phyloP scores from a whole-genome alignment of 306 rosid species.

The Dalbergia oliveri region DNA sequence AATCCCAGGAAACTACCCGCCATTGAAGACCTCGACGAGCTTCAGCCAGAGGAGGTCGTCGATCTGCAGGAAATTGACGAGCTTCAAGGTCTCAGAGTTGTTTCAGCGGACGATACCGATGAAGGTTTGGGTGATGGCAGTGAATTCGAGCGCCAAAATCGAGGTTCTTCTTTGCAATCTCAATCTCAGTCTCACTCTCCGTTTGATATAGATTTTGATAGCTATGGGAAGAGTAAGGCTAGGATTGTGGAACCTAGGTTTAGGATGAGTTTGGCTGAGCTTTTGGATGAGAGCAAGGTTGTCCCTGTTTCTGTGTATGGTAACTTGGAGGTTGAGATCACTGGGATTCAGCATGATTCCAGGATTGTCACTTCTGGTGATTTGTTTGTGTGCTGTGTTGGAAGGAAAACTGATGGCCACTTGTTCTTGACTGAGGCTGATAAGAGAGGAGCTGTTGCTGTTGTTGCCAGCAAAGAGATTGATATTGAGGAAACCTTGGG shows the following conservation, averaged over 20 bases:
- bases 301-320: conserved; percentile 91
- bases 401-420: conserved; percentile 70
- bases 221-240: conserved; percentile 71
- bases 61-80: conserved; percentile 84
- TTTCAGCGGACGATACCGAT: conserved; percentile 51
- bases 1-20: conserved; percentile 67
- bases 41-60: conserved; percentile 76
- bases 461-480: conserved; percentile 92
- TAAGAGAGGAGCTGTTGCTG: conserved; percentile 94
- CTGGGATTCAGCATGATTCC: conserved; percentile 94
- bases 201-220: conserved; percentile 88
- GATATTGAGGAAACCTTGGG: conserved; percentile 85
- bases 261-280: conserved; percentile 85
- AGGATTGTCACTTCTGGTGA: conserved; percentile 75
- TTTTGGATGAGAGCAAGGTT: conserved; percentile 91
- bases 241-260: conserved; percentile 89
- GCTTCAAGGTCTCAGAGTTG: conserved; percentile 64
- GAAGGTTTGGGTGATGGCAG: conserved; percentile 18
- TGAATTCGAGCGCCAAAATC: conserved; percentile 42
- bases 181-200: conserved; percentile 47
- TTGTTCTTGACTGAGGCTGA: conserved; percentile 88
- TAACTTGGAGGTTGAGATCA: conserved; percentile 84
- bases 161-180: conserved; percentile 49
- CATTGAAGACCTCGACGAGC: conserved; percentile 53
- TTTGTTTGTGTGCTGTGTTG: conserved; percentile 86